Conservation (phyloP, 352 stramenopile species). For the Phytophthora pini region DNA sequence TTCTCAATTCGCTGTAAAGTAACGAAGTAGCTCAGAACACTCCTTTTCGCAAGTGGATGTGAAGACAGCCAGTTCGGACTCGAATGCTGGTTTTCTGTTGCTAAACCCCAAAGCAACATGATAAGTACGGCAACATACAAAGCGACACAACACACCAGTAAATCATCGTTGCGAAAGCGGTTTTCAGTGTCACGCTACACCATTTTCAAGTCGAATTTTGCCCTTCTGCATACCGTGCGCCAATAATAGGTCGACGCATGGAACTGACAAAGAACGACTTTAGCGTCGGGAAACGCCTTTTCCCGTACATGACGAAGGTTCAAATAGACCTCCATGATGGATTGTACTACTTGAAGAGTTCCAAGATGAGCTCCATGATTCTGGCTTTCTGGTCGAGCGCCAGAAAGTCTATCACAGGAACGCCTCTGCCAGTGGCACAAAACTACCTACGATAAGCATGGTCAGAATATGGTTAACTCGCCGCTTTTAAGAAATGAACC, state of each 20-base stretch:
- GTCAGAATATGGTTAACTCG: too few species aligned
- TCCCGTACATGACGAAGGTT: constrained; percentile 17
- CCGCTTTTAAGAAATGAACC: background rate
- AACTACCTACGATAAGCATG: constrained; percentile 9
- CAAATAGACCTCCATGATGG: constrained; percentile 1
- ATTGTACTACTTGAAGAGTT: constrained; percentile 28
- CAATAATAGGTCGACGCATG: constrained; percentile 12
- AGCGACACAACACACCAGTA: background rate
- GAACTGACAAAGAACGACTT: constrained; percentile 17
- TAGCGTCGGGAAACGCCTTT: constrained; percentile 5
- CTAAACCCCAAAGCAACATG: background rate
- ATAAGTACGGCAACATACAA: background rate
- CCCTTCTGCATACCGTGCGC: constrained; percentile 3
- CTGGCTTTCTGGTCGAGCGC: constrained; percentile 20
- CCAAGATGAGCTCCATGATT: constrained; percentile 16
- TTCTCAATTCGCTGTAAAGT: background rate
- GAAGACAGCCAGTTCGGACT: background rate
- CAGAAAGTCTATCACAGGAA: constrained; percentile 33
- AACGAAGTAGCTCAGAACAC: background rate
- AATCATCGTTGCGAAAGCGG: background rate
- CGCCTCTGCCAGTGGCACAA: constrained; percentile 24
- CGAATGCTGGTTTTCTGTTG: background rate
- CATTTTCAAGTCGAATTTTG: constrained; percentile 19
- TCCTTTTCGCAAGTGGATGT: background rate
- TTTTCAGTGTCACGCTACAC: constrained; percentile 11